Conservation (phyloP, 2,329 filamentous ascomycete genomes). For the Albophoma yamanashiensis region DNA sequence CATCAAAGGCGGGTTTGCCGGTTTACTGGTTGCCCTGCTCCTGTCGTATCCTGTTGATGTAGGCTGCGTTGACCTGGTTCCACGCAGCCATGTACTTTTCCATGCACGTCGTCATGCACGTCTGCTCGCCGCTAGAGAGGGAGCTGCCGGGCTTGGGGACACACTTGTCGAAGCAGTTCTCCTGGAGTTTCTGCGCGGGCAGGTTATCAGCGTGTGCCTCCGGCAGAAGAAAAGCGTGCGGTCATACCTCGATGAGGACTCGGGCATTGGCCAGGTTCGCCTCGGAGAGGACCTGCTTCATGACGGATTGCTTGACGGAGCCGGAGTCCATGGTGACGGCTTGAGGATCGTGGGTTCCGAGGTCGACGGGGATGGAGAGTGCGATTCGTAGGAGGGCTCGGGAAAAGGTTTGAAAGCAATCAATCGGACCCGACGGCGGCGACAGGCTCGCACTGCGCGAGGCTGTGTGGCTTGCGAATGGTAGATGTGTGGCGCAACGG, state of each 20-base stretch:
- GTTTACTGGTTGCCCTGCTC: slow-evolving; percentile 29
- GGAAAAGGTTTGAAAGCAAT: not conserved
- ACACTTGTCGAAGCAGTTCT: slow-evolving; percentile 72
- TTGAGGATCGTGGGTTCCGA: slow-evolving; percentile 10
- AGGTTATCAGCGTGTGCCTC: not conserved
- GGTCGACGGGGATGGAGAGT: slow-evolving; percentile 4
- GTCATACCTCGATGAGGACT: slow-evolving; percentile 53
- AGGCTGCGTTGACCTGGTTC: slow-evolving; percentile 62
- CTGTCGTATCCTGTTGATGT: slow-evolving; percentile 52
- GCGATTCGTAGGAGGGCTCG: not conserved
- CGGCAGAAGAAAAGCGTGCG: not conserved
- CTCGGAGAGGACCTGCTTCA: slow-evolving; percentile 54
- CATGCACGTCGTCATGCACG: slow-evolving; percentile 67
- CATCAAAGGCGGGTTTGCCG: not conserved
- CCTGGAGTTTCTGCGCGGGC: slow-evolving; percentile 58
- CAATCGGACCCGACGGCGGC: not conserved
- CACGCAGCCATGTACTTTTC: slow-evolving; percentile 77
- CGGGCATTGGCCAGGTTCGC: slow-evolving; percentile 58
- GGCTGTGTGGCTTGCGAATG: slow-evolving; percentile 15
- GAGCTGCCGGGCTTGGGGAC: slow-evolving; percentile 58
- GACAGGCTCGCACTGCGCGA: slow-evolving; percentile 10
- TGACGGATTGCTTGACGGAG: slow-evolving; percentile 48
- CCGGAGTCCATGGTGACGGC: slow-evolving; percentile 43
- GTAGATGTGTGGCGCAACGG: not conserved
- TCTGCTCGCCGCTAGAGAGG: slow-evolving; percentile 56